Evolutionary conservation across 73 alveolate species (phyloP).

Genomic region (Tetrahymena borealis): DNA sequence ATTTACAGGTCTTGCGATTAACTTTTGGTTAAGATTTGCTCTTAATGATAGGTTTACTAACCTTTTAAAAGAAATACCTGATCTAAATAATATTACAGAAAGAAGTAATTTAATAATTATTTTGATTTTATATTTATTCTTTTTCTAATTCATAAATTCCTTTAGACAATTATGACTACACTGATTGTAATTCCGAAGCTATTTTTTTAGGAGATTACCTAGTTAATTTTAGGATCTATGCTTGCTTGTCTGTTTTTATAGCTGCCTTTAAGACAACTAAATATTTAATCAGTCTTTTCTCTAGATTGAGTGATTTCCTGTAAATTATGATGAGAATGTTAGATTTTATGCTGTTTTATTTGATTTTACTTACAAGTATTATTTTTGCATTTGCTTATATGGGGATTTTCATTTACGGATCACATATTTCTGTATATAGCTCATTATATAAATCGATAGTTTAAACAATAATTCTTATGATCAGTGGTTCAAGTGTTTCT

Average conservation of each 20-base stretch:
- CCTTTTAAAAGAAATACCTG: not conserved
- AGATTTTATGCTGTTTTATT: not conserved
- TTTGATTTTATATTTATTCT: not conserved
- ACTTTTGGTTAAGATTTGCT: not conserved
- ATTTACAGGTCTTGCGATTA: not conserved
- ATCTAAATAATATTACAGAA: not conserved
- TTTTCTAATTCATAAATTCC: not conserved
- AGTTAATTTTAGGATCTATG: not conserved
- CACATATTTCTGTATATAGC: not conserved
- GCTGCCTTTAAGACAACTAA: not conserved
- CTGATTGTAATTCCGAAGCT: not conserved
- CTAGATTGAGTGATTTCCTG: not conserved
- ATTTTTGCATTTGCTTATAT: not conserved
- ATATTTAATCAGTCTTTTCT: not conserved
- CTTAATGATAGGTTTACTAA: not conserved
- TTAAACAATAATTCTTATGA: not conserved
- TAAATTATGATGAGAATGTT: not conserved
- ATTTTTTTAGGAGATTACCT: not conserved
- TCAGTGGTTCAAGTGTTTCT: not conserved
- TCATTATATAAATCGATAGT: not conserved
- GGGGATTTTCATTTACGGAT: not conserved
- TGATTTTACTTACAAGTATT: not conserved
- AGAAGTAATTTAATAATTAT: not conserved
- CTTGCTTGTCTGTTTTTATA: not conserved
- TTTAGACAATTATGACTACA: not conserved